phyloP scores from a whole-genome alignment of 176 grass and related monocot genomes.

The Tillandsia leiboldiana region DNA sequence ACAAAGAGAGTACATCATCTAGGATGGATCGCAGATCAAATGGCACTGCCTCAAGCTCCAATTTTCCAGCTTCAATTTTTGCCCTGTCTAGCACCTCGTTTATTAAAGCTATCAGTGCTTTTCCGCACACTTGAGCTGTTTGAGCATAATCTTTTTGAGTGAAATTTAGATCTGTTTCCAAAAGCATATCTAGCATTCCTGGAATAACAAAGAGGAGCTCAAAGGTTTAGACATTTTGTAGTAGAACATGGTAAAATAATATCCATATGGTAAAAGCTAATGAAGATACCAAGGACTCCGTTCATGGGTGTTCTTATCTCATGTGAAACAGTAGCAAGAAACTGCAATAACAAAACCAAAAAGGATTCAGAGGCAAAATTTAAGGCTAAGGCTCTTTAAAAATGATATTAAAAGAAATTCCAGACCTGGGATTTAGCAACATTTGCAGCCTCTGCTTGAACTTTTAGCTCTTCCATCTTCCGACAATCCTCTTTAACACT shows the following conservation, averaged over 20 bases:
- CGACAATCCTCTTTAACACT: conserved; percentile 86
- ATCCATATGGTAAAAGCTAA: background rate
- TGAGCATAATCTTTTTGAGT: conserved; percentile 85
- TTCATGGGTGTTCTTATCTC: conserved; percentile 99
- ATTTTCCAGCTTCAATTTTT: conserved; percentile 92
- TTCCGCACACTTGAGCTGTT: conserved; percentile 82
- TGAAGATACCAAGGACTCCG: conserved; percentile 67
- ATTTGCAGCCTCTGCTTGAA: conserved; percentile 89
- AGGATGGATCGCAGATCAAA: conserved; percentile 74
- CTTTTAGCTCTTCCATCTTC: conserved; percentile 92
- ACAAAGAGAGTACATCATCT: conserved; percentile 93
- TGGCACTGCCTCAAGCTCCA: conserved; percentile 76
- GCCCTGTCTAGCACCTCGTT: conserved; percentile 95
- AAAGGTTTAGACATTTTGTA: background rate
- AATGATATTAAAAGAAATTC: background rate
- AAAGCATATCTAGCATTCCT: conserved; percentile 97
- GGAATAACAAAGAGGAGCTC: conserved; percentile 2
- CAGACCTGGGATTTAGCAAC: conserved; percentile 87
- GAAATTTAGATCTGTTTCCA: conserved; percentile 74
- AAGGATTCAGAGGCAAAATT: conserved; percentile 1
- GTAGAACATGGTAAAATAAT: background rate
- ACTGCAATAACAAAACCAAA: conserved; percentile 37
- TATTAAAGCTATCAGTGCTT: conserved; percentile 75
- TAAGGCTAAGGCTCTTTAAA: conserved; percentile 7
- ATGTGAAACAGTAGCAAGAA: conserved; percentile 96